Conservation (phyloP, 768 basidiomycete species). For the Hortiboletus flavorubellus region DNA sequence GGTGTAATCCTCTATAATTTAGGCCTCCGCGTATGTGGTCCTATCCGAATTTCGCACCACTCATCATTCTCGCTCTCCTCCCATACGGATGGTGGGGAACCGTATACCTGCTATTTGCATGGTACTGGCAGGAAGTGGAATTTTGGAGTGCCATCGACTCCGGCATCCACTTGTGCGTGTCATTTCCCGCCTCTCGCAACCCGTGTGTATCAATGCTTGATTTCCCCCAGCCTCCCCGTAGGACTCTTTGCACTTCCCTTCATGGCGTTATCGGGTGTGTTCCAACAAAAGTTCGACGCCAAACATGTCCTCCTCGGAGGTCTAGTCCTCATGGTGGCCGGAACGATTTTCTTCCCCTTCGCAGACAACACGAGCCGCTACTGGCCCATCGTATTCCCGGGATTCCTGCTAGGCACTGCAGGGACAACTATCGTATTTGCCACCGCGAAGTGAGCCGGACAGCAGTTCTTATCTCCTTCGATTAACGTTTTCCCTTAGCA, state of each 20-base stretch:
- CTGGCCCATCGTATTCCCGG: neutral
- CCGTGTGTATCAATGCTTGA: neutral
- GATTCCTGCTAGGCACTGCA: neutral
- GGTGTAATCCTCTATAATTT: neutral
- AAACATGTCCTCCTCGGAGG: neutral
- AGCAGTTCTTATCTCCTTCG: neutral
- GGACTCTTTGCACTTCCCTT: neutral
- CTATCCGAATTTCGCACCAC: neutral
- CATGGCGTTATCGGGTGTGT: neutral
- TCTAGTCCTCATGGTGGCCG: neutral
- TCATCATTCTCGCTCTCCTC: neutral
- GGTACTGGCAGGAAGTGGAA: neutral
- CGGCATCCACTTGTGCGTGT: neutral
- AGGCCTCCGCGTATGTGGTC: neutral
- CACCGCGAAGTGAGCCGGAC: neutral
- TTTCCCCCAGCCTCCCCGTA: neutral
- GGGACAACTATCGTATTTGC: neutral
- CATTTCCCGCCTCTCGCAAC: neutral
- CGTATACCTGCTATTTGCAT: neutral
- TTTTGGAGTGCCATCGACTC: neutral
- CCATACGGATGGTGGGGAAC: neutral
- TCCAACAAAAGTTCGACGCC: neutral
- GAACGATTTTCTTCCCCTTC: neutral
- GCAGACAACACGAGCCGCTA: neutral
- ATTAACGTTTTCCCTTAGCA: neutral